These are phyloP conservation scores for Macrocybe gigantea DNA, from an alignment of 768 basidiomycete genomes.

Conservation along the genomic window DNA sequence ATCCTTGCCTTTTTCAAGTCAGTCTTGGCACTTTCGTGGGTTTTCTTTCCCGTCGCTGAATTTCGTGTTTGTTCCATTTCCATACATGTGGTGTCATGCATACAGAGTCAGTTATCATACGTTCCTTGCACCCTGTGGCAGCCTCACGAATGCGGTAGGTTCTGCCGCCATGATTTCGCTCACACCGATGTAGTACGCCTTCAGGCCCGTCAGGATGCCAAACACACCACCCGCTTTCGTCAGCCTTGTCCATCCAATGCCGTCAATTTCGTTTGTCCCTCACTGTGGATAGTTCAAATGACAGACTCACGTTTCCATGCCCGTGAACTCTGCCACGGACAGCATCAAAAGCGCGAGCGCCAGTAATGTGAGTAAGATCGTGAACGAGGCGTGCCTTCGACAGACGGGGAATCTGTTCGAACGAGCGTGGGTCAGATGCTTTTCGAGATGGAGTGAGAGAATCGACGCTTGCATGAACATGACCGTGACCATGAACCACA, in stretches of 20 bases:
- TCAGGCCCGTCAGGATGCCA: slow-evolving; percentile 24
- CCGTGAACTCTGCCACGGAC: slow-evolving; percentile 15
- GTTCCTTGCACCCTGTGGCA: slow-evolving; percentile 18
- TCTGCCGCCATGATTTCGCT: slow-evolving; percentile 24
- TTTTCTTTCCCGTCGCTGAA: too few relatives aligned
- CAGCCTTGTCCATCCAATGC: slow-evolving; percentile 6
- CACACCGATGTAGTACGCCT: slow-evolving; percentile 26
- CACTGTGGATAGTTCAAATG: neutral
- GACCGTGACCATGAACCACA: slow-evolving; percentile 63
- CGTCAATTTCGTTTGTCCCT: neutral
- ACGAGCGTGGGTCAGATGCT: neutral
- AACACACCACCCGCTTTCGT: slow-evolving; percentile 21
- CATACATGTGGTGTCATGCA: too few relatives aligned
- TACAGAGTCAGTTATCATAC: neutral
- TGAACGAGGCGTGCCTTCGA: slow-evolving; percentile 18
- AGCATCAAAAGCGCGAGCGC: slow-evolving; percentile 22
- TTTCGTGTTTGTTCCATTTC: too few relatives aligned
- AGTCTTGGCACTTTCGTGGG: too few relatives aligned
- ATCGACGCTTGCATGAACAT: slow-evolving; percentile 47
- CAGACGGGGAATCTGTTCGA: slow-evolving; percentile 17
- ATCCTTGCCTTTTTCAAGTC: too few relatives aligned
- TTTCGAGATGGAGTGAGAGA: neutral
- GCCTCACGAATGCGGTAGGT: slow-evolving; percentile 17
- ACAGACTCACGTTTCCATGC: slow-evolving; percentile 9
- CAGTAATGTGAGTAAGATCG: slow-evolving; percentile 18